Evolutionary conservation across 1,284 basidiomycete species (phyloP), one percentile per base, ranked within the genome.

Genomic region (Puccinia novopanici): DNA sequence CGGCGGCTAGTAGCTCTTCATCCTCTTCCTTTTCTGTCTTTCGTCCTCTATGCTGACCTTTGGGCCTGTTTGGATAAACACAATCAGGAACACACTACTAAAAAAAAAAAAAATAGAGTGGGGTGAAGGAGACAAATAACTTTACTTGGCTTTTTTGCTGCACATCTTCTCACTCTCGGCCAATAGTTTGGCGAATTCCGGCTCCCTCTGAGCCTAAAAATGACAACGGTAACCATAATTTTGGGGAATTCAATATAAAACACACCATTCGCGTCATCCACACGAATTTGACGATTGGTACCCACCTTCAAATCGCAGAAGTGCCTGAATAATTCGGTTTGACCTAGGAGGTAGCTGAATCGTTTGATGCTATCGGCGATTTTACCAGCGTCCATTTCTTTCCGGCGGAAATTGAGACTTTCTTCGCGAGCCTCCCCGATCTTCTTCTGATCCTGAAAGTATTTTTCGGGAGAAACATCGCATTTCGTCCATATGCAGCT

Each of bases 21-120:
- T 98, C 96, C 86, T 98, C 96, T 85, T 98, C 96, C 87, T 98
- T 98, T 86, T 99, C 96, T 0, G 93, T 95, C 87, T 96, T 98
- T 78, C 96, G 90, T 84, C 95, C 93, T 55, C 94, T 91, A 75
- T 92, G 89, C 81, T 70, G 68, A 27, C 88, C 92, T 81, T 91
- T 91, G 83, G 42, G 34, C 40, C 77, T 79, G 54, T 79, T 37
- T 24, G 42, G 27, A n/a, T 24, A 6, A 55, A 3, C 30, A 10
- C 34, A 40, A 12, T 17, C 37, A 27, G 2, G 52, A 27, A 4
- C 45, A 48, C n/a, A 17, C n/a, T 24, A 24, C 19, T 13, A 4
- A 22, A 57, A 30, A 24, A 37, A 61, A 34, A 57, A 3, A n/a
- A 22, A 50, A 42, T 3, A 40, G 22, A 10, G 17, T n/a, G 30